phyloP scores from a whole-genome alignment of 106 monocot species.

The Dioscorea dumetorum region DNA sequence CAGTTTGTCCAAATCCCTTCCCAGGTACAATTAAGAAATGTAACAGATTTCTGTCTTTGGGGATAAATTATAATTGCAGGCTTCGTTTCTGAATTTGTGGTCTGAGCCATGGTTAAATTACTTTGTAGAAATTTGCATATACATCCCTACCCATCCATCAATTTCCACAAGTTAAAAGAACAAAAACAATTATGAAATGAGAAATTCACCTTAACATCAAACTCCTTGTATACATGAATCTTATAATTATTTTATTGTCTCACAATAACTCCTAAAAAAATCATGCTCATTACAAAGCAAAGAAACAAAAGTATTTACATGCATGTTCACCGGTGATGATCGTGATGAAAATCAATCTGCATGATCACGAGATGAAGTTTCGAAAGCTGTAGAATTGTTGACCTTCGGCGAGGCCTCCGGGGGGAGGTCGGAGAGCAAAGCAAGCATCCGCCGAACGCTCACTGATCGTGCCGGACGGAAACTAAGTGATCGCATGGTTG shows the following conservation, averaged over 20 bases:
- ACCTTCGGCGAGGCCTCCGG: background rate
- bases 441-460: conserved; percentile 43
- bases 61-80: no score
- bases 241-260: no score
- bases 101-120: no score
- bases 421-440: conserved; percentile 47
- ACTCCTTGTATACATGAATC: no score
- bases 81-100: no score
- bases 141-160: no score
- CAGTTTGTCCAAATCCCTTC: background rate
- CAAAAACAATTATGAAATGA: no score
- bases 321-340: background rate
- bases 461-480: conserved; percentile 35
- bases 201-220: no score
- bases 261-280: no score
- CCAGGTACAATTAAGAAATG: background rate
- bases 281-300: background rate
- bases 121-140: no score
- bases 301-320: background rate
- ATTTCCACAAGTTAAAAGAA: no score
- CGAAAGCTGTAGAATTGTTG: background rate
- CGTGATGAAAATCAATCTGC: background rate
- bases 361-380: background rate
- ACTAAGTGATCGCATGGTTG: conserved; percentile 16
- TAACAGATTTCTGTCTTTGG: background rate